Evolutionary conservation across 306 rosid species (phyloP).

Genomic region (Carpinus viminea): DNA sequence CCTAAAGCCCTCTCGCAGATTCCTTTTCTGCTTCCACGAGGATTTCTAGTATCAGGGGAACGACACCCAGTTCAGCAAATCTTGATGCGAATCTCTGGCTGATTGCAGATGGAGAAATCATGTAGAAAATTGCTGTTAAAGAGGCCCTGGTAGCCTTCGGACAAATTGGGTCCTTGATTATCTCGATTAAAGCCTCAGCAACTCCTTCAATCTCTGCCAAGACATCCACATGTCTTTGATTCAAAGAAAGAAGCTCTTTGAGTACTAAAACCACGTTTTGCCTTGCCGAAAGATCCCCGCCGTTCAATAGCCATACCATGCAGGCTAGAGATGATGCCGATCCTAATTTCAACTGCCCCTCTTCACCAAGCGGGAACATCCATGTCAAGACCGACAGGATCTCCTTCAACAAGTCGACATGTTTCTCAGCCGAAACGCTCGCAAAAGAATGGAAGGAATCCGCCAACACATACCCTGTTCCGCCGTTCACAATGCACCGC

Average conservation of each 20-base stretch:
- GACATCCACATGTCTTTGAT: slow-evolving; percentile 34
- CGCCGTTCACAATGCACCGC: slow-evolving; percentile 46
- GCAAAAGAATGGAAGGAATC: slow-evolving; percentile 54
- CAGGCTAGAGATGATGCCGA: slow-evolving; percentile 43
- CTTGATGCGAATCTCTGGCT: slow-evolving; percentile 27
- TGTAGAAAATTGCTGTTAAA: slow-evolving; percentile 49
- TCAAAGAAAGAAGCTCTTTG: slow-evolving; percentile 40
- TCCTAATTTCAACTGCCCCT: slow-evolving; percentile 45
- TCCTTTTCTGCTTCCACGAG: slow-evolving; percentile 65
- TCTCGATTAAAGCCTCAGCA: slow-evolving; percentile 50
- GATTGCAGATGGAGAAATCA: slow-evolving; percentile 43
- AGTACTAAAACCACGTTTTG: slow-evolving; percentile 61
- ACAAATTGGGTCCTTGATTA: slow-evolving; percentile 53
- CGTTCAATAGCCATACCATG: slow-evolving; percentile 51
- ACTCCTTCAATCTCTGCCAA: slow-evolving; percentile 52
- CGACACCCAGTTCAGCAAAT: slow-evolving; percentile 68
- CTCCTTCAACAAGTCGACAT: slow-evolving; percentile 45
- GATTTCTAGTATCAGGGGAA: slow-evolving; percentile 53
- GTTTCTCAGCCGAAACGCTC: slow-evolving; percentile 32
- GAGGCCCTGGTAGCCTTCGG: slow-evolving; percentile 53
- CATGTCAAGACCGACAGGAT: slow-evolving; percentile 54
- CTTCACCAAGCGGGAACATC: slow-evolving; percentile 48
- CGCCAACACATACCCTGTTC: slow-evolving; percentile 41
- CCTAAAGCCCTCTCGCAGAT: slow-evolving; percentile 64
- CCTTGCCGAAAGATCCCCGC: slow-evolving; percentile 50